These are phyloP conservation scores for Jamesozyma lodderae DNA, from an alignment of 805 yeast species.

Conservation along the genomic window DNA sequence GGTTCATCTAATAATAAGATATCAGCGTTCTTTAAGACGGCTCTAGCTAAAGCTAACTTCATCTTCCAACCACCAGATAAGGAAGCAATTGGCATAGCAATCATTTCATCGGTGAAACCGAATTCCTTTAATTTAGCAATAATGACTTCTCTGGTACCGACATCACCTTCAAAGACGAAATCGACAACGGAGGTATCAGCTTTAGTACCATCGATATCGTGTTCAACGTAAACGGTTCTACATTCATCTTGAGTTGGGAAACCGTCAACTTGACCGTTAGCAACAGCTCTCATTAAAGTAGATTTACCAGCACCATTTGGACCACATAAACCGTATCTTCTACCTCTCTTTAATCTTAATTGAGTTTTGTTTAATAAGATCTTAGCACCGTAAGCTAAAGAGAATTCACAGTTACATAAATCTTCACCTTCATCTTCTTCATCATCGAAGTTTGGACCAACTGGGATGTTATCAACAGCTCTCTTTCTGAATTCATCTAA, in stretches of 20 bases:
- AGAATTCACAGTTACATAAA: slow-evolving; percentile 99
- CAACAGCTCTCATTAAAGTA: slow-evolving; percentile 94
- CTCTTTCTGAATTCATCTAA: slow-evolving; percentile 92
- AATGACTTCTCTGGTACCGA: slow-evolving; percentile 66
- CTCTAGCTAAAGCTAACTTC: slow-evolving; percentile 99
- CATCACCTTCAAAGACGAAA: slow-evolving; percentile 72
- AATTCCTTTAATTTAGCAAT: slow-evolving; percentile 74
- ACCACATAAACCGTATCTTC: slow-evolving; percentile 99
- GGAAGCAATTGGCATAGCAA: slow-evolving; percentile 85
- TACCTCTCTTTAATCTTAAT: slow-evolving; percentile 96
- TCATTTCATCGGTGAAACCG: slow-evolving; percentile 91
- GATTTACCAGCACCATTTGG: slow-evolving; percentile 99
- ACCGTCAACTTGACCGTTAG: slow-evolving; percentile 98
- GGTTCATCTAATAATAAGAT: slow-evolving; percentile 98
- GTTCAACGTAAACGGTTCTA: slow-evolving; percentile 98
- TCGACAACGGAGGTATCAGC: slow-evolving; percentile 92
- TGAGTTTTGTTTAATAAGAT: slow-evolving; percentile 98
- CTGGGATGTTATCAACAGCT: slow-evolving; percentile 97
- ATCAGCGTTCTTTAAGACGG: slow-evolving; percentile 97
- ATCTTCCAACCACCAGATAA: slow-evolving; percentile 99
- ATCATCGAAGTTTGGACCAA: slow-evolving; percentile 91
- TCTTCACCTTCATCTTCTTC: slow-evolving; percentile 99
- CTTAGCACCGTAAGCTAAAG: slow-evolving; percentile 99
- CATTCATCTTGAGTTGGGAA: slow-evolving; percentile 99
- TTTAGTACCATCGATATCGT: slow-evolving; percentile 97